Evolutionary conservation across 345 rosid genomes (phyloP).

Genomic region (Aurinia saxatilis): DNA sequence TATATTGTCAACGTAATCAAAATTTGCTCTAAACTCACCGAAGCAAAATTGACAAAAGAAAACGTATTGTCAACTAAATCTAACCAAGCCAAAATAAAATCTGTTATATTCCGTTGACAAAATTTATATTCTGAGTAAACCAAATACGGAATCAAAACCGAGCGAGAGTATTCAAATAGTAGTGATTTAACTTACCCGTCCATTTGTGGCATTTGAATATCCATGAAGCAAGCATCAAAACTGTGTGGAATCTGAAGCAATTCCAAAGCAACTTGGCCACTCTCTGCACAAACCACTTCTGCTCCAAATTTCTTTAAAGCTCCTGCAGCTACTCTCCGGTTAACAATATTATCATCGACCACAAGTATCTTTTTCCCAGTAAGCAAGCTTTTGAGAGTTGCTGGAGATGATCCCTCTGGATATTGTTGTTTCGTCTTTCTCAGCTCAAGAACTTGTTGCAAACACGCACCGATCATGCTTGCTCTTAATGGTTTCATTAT

Average conservation of each 20-base stretch:
- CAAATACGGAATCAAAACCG: no score
- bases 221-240: constrained; percentile 99
- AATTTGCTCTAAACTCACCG: no score
- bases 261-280: constrained; percentile 72
- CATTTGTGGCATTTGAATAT: constrained; percentile 99
- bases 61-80: background rate
- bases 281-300: constrained; percentile 71
- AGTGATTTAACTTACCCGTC: constrained; percentile 57
- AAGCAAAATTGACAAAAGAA: no score
- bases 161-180: background rate
- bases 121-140: no score
- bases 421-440: constrained; percentile 57
- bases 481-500: constrained; percentile 94
- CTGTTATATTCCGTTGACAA: no score
- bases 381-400: constrained; percentile 48
- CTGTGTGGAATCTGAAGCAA: constrained; percentile 72
- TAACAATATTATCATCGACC: constrained; percentile 86
- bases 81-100: background rate
- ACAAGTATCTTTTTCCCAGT: constrained; percentile 78
- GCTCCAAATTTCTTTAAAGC: constrained; percentile 96
- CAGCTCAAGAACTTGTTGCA: constrained; percentile 67
- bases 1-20: background rate
- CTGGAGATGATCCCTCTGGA: constrained; percentile 37
- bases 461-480: constrained; percentile 94
- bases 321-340: constrained; percentile 91